A percentile compares a stretch with the other conserved stretches of the same genome.
Evolutionary conservation across 2,329 filamentous ascomycete species (phyloP).

Genomic region (Calonectria pseudoturangicola): DNA sequence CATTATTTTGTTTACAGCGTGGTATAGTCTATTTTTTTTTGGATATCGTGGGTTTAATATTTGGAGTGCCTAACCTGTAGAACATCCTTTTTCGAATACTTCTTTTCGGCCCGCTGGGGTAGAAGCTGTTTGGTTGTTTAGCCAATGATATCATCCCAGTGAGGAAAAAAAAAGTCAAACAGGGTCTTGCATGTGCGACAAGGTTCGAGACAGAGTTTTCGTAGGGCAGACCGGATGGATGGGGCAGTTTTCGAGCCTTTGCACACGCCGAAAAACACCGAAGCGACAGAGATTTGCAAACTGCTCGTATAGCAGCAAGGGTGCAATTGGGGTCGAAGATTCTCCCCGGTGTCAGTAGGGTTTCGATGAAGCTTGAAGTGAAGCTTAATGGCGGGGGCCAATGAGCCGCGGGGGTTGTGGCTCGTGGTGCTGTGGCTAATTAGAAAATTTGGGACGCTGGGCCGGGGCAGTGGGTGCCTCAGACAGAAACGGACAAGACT

Average conservation of each 20-base stretch:
- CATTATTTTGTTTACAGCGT: too few relatives aligned
- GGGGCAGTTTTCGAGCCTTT: background rate
- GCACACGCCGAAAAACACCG: background rate
- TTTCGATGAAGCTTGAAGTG: constrained; percentile 2
- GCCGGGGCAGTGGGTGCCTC: background rate
- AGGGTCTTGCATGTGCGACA: background rate
- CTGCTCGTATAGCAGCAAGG: background rate
- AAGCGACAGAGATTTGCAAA: constrained; percentile 13
- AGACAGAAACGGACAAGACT: background rate
- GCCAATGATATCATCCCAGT: too few relatives aligned
- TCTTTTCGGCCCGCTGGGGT: background rate
- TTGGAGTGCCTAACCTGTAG: too few relatives aligned
- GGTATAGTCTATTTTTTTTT: too few relatives aligned
- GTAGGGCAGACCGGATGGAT: background rate
- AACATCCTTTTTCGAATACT: background rate
- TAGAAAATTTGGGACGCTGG: background rate
- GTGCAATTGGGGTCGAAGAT: background rate
- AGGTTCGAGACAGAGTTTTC: background rate
- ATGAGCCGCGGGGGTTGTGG: background rate
- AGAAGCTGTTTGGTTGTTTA: background rate
- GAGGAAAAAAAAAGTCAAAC: background rate
- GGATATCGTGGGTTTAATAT: too few relatives aligned
- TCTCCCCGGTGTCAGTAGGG: background rate
- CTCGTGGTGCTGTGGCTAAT: constrained; percentile 18
- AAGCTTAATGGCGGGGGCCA: constrained; percentile 17